These are phyloP conservation scores for Candida wancherniae DNA, from an alignment of 805 yeast genomes.

Conservation along the genomic window DNA sequence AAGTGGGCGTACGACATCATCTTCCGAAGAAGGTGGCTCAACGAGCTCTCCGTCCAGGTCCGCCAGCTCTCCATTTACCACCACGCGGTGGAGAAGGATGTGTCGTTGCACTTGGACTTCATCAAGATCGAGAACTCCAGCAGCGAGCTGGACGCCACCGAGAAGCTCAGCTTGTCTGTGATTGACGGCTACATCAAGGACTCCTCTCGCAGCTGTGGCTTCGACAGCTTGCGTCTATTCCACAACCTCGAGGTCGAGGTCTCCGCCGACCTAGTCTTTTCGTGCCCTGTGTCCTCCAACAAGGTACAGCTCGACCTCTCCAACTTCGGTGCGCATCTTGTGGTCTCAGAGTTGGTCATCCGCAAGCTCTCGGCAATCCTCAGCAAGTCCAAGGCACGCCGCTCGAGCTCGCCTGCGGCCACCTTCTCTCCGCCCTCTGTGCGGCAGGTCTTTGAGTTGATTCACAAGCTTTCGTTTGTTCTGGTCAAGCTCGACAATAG, in stretches of 20 bases:
- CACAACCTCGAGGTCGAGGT: slow-evolving; percentile 13
- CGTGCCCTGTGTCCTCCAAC: slow-evolving; percentile 5
- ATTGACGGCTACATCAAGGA: slow-evolving; percentile 13
- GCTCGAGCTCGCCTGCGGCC: neutral
- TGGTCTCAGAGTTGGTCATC: slow-evolving; percentile 8
- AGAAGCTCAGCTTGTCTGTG: slow-evolving; percentile 5
- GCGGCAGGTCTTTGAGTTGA: slow-evolving; percentile 4
- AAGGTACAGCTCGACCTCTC: slow-evolving; percentile 2
- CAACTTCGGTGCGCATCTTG: slow-evolving; percentile 7
- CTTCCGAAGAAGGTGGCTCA: slow-evolving; percentile 12
- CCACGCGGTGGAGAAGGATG: slow-evolving; percentile 9
- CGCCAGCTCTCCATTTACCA: slow-evolving; percentile 12
- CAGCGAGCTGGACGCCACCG: slow-evolving; percentile 1
- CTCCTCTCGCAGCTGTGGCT: neutral
- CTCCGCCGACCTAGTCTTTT: slow-evolving; percentile 4
- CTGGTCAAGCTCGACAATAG: slow-evolving; percentile 18
- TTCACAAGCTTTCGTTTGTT: slow-evolving; percentile 9
- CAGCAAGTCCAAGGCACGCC: slow-evolving; percentile 1
- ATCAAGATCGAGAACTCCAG: slow-evolving; percentile 11
- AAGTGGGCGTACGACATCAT: slow-evolving; percentile 4
- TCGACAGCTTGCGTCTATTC: slow-evolving; percentile 8
- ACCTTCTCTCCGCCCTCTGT: slow-evolving; percentile 5
- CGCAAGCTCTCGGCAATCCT: slow-evolving; percentile 9
- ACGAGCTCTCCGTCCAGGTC: slow-evolving; percentile 12
- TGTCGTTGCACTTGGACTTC: slow-evolving; percentile 14